phyloP scores from a whole-genome alignment of 1,284 basidiomycete genomes.

The Singerocomus rubriflavus region DNA sequence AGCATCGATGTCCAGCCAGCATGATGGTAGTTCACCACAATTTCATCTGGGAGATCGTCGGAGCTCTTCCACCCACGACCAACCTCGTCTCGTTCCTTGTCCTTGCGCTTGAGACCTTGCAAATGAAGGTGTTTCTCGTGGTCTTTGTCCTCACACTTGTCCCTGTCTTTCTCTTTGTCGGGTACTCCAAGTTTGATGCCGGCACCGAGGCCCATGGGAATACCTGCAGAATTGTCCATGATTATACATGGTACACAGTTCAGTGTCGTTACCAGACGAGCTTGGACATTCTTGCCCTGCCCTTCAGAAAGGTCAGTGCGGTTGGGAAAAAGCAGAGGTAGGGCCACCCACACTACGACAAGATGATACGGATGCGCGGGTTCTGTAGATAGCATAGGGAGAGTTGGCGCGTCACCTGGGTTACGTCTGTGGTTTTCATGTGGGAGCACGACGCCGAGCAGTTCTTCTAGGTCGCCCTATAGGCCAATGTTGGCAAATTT shows the following conservation, averaged over 20 bases:
- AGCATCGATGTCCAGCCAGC: conserved; percentile 71
- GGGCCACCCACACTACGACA: conserved; percentile 61
- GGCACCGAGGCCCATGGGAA: conserved; percentile 75
- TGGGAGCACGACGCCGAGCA: conserved; percentile 64
- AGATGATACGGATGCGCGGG: conserved; percentile 75
- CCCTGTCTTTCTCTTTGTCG: conserved; percentile 51
- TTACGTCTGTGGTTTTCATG: conserved; percentile 38
- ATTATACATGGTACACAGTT: neutral
- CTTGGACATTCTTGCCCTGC: conserved; percentile 85
- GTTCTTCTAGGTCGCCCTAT: conserved; percentile 73
- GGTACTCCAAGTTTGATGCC: conserved; percentile 56
- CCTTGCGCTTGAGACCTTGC: conserved; percentile 30
- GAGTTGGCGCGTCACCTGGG: conserved; percentile 26
- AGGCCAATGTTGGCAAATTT: conserved; percentile 5
- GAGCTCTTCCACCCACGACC: conserved; percentile 33
- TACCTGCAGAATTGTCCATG: conserved; percentile 40
- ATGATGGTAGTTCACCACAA: conserved; percentile 28
- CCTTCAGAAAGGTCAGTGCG: conserved; percentile 37
- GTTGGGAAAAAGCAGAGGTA: conserved; percentile 3
- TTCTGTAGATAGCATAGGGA: conserved; percentile 53
- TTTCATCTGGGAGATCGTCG: conserved; percentile 37
- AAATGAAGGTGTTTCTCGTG: conserved; percentile 33
- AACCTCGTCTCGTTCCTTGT: conserved; percentile 38
- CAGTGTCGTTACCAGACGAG: conserved; percentile 46
- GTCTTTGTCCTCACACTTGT: conserved; percentile 37